Base-by-base conservation (phyloP, 306 rosid species). In the Lagenaria siceraria region DNA sequence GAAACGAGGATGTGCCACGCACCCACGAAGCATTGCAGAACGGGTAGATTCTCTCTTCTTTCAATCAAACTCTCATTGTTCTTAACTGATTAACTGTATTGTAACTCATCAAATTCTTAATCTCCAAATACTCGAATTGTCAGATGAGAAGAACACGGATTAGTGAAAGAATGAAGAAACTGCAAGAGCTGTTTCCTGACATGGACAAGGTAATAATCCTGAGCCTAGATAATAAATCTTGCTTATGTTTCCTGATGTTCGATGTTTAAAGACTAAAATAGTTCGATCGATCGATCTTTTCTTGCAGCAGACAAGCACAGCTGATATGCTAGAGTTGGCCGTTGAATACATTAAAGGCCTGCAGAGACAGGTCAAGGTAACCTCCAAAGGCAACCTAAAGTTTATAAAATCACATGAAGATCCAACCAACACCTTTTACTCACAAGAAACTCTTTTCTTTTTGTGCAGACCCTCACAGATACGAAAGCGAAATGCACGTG, bases 21-120 rank as follows among this genome's bases (percentile, higher is more conserved):
- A 93, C 76, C 98, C 98, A 3, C 87, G 98, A 81, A 93, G 97
- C 90, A 91, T 93, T 77, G 98, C 98, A 33, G 98, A 93, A 83
- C 85, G 98, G 92, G 98, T 78, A 75, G 49, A 24, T 55, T 17
- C 42, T 80, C 48, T 51, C 25, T 80, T 63, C 0, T 13, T 10
- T 54, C 38, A 40, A 17, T 19, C 11, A 43, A 21, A 33, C 43
- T 29, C 56, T 31, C 43, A 48, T 73, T 15, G 22, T 35, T 7
- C 59, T 70, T 24, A n/a, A 71, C 76, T 71, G 7, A 69, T 48
- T 9, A 72, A 27, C 76, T 72, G 17, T 21, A 24, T 11, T 46
- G 52, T 46, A 51, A 10, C 36, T 49, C 60, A 29, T 73, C 62
- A 29, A 51, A 19, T 48, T 6, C 54, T 54, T 27, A 19, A 64